Percentiles rank a stretch among this genome's conserved stretches.
phyloP scores from a whole-genome alignment of 805 yeast species.

The Kodamaea neixiangensis region DNA sequence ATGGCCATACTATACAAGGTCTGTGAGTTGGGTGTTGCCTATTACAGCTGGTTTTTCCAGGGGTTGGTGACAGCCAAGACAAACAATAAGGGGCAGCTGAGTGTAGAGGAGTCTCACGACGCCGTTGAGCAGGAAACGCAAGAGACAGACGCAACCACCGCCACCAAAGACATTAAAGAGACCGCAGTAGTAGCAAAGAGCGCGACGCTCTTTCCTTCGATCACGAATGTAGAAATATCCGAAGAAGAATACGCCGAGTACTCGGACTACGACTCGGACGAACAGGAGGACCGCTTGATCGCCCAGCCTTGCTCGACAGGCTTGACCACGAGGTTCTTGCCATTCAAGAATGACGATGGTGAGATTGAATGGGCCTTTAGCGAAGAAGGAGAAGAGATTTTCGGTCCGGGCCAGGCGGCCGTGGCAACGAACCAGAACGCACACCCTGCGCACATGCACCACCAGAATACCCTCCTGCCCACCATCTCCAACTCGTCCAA shows the following conservation, averaged over 20 bases:
- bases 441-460: not conserved
- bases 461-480: slow-evolving; percentile 31
- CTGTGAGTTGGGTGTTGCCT: slow-evolving; percentile 11
- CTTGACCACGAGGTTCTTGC: slow-evolving; percentile 49
- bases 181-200: not conserved
- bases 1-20: slow-evolving; percentile 11
- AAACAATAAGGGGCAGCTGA: not conserved
- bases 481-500: slow-evolving; percentile 39
- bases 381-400: slow-evolving; percentile 31
- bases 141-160: not conserved
- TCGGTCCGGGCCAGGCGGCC: not conserved
- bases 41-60: slow-evolving; percentile 7
- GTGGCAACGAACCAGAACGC: not conserved
- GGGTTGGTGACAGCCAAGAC: not conserved
- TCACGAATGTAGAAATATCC: slow-evolving; percentile 4
- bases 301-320: slow-evolving; percentile 52
- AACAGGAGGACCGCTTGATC: slow-evolving; percentile 4
- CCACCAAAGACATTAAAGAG: not conserved
- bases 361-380: slow-evolving; percentile 60
- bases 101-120: not conserved
- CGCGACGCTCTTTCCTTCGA: slow-evolving; percentile 14
- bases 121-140: not conserved
- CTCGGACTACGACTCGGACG: slow-evolving; percentile 8
- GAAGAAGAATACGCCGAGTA: slow-evolving; percentile 1
- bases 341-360: slow-evolving; percentile 53